These are phyloP conservation scores for Mortierella sp. DNA, from an alignment of 371 early-diverging fungal genomes.

Conservation along the genomic window DNA sequence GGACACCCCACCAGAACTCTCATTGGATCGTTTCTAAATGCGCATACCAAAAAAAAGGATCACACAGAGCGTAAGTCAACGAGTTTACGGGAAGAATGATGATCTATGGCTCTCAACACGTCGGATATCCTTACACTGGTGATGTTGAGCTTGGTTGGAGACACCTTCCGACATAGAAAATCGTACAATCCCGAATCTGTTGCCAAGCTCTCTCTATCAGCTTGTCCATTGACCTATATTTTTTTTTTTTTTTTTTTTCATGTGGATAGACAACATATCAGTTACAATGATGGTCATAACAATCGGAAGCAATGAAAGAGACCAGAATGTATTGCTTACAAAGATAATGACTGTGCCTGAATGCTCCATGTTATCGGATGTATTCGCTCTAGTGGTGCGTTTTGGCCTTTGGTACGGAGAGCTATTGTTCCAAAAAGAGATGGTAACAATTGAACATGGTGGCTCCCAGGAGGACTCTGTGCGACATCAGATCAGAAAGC, in stretches of 20 bases:
- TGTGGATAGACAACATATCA: neutral
- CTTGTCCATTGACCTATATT: slow-evolving; percentile 1
- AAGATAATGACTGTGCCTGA: slow-evolving; percentile 23
- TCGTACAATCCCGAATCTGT: slow-evolving; percentile 19
- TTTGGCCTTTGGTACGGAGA: slow-evolving; percentile 29
- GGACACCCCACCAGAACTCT: slow-evolving; percentile 10
- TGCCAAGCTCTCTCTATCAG: slow-evolving; percentile 5
- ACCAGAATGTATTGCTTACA: slow-evolving; percentile 16
- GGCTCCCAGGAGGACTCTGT: neutral
- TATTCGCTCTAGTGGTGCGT: slow-evolving; percentile 22
- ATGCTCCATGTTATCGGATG: neutral
- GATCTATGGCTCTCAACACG: neutral
- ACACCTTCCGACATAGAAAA: slow-evolving; percentile 18
- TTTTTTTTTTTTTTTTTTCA: neutral
- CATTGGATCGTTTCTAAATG: slow-evolving; percentile 20
- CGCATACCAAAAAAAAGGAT: neutral
- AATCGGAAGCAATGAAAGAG: neutral
- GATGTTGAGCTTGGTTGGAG: slow-evolving; percentile 21
- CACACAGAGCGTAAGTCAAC: neutral
- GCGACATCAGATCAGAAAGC: neutral
- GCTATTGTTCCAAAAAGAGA: neutral
- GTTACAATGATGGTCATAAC: too few relatives aligned
- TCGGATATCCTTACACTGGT: slow-evolving; percentile 17
- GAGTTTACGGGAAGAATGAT: neutral
- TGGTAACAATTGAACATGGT: too few relatives aligned